phyloP scores from a whole-genome alignment of 768 basidiomycete genomes.

The Suillus discolor region DNA sequence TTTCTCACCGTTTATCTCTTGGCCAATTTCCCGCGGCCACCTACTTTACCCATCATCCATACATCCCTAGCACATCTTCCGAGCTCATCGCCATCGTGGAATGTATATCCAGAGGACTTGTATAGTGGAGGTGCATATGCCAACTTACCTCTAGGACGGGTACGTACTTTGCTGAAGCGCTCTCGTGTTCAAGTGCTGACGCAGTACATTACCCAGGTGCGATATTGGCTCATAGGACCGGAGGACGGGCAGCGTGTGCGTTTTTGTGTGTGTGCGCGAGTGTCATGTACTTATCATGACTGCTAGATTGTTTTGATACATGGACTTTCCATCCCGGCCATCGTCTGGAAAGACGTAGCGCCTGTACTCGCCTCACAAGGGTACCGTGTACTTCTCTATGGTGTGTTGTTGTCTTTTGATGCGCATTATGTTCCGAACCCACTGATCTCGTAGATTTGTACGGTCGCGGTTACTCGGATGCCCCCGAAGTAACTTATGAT shows the following conservation, averaged over 20 bases:
- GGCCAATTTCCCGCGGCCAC: slow-evolving; percentile 65
- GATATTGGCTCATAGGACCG: slow-evolving; percentile 81
- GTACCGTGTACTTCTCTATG: slow-evolving; percentile 76
- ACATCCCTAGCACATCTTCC: slow-evolving; percentile 66
- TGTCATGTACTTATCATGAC: slow-evolving; percentile 10
- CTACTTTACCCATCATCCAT: slow-evolving; percentile 49
- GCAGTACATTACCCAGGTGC: slow-evolving; percentile 43
- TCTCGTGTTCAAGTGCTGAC: slow-evolving; percentile 2
- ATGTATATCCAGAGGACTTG: slow-evolving; percentile 73
- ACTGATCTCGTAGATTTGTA: slow-evolving; percentile 62
- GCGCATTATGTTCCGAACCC: slow-evolving; percentile 6
- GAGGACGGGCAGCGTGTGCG: slow-evolving; percentile 65
- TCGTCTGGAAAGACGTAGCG: slow-evolving; percentile 78
- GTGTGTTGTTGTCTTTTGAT: slow-evolving; percentile 36
- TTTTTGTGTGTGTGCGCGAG: not conserved
- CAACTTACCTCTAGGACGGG: slow-evolving; percentile 64
- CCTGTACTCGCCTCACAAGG: slow-evolving; percentile 63
- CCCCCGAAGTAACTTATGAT: slow-evolving; percentile 71
- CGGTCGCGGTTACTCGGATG: slow-evolving; percentile 83
- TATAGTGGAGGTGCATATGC: slow-evolving; percentile 65
- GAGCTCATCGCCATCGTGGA: slow-evolving; percentile 55
- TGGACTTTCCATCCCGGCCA: slow-evolving; percentile 74
- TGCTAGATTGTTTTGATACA: slow-evolving; percentile 73
- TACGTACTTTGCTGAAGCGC: slow-evolving; percentile 32
- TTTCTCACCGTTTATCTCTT: slow-evolving; percentile 63